Percentiles rank a stretch among this genome's conserved stretches.
Evolutionary conservation across 106 monocot genomes (phyloP).

Genomic region (Phalaenopsis aphrodite): DNA sequence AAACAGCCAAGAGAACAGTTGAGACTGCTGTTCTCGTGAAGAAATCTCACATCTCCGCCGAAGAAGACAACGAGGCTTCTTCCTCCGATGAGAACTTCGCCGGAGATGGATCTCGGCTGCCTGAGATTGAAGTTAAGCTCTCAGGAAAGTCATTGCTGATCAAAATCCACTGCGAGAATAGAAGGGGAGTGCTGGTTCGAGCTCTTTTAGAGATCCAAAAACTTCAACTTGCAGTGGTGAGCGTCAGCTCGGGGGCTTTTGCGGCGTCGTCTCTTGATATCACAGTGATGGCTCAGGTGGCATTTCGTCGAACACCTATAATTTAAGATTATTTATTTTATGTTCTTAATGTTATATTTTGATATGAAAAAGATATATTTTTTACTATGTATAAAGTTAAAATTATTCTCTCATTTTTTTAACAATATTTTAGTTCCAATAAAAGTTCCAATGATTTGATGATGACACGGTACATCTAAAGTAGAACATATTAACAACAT

Average conservation of each 20-base stretch:
- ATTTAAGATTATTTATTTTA: no score
- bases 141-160: conserved; percentile 7
- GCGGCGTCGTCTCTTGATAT: conserved; percentile 10
- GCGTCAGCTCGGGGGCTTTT: not conserved
- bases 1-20: conserved; percentile 9
- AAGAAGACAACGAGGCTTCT: conserved; percentile 5
- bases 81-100: conserved; percentile 5
- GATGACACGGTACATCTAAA: no score
- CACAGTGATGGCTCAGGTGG: conserved; percentile 10
- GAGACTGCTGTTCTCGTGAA: conserved; percentile 5
- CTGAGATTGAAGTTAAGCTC: conserved; percentile 10
- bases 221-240: not conserved
- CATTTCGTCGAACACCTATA: not conserved
- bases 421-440: no score
- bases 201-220: conserved; percentile 11
- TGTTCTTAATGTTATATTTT: no score
- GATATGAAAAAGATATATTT: no score
- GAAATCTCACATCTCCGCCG: not conserved
- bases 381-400: no score
- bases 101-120: not conserved
- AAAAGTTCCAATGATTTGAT: no score
- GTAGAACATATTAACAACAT: no score
- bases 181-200: not conserved
- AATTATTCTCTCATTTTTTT: no score
- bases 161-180: conserved; percentile 10